Percentiles rank a stretch among this genome's conserved stretches.
phyloP scores from a whole-genome alignment of 495 filamentous ascomycete genomes.

The Penicillium manginii region DNA sequence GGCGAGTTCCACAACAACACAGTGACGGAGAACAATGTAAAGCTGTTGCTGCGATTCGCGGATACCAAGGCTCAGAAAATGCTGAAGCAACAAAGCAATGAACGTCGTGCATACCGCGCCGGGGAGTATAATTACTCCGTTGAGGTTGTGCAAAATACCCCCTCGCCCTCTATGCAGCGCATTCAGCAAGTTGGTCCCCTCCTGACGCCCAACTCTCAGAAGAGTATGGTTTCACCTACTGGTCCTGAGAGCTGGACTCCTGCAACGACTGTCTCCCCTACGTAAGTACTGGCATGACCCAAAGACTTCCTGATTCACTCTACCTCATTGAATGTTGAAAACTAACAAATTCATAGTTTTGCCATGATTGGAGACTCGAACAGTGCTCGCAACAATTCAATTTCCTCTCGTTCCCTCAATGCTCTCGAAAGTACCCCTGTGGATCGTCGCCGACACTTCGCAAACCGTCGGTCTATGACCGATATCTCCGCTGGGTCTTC shows the following conservation, averaged over 20 bases:
- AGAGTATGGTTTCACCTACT: constrained; percentile 46
- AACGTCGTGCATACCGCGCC: constrained; percentile 88
- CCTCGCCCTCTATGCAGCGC: constrained; percentile 42
- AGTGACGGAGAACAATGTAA: constrained; percentile 65
- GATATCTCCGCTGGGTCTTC: constrained; percentile 37
- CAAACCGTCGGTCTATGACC: constrained; percentile 34
- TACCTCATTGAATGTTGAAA: background rate
- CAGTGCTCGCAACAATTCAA: constrained; percentile 34
- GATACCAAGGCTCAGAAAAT: constrained; percentile 96
- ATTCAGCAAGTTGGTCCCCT: constrained; percentile 35
- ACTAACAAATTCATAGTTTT: constrained; percentile 29
- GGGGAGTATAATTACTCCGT: constrained; percentile 85
- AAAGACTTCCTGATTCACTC: background rate
- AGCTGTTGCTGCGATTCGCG: constrained; percentile 92
- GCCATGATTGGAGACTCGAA: constrained; percentile 41
- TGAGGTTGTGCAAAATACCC: constrained; percentile 49
- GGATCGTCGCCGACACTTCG: constrained; percentile 28
- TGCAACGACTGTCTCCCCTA: constrained; percentile 53
- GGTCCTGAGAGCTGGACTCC: constrained; percentile 54
- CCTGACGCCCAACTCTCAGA: constrained; percentile 46
- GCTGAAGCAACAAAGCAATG: constrained; percentile 90
- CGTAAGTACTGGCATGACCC: constrained; percentile 34
- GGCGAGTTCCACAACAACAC: constrained; percentile 73
- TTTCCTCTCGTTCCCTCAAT: constrained; percentile 35
- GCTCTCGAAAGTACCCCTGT: constrained; percentile 37